These are phyloP conservation scores for Musa troglodytarum DNA, from an alignment of 176 grass and related monocot species.

Conservation along the genomic window DNA sequence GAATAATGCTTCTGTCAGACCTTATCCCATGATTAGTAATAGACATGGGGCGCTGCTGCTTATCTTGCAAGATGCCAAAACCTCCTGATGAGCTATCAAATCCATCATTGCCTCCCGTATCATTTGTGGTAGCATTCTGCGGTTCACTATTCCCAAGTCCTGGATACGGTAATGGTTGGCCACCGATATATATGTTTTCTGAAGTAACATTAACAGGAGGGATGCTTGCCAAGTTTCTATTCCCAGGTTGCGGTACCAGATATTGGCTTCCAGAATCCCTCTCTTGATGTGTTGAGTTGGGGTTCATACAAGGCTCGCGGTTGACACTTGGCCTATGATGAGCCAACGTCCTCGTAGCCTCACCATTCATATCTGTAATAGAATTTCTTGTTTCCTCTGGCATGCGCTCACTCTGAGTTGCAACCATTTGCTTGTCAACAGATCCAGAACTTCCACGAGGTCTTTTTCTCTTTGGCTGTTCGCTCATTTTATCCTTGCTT, in stretches of 20 bases:
- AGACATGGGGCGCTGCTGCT: conserved; percentile 32
- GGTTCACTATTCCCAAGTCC: conserved; percentile 27
- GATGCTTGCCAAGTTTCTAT: conserved; percentile 22
- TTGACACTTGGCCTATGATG: conserved; percentile 33
- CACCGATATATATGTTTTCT: conserved; percentile 40
- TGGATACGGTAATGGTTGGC: conserved; percentile 28
- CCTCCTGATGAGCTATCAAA: conserved; percentile 32
- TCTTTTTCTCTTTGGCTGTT: conserved; percentile 40
- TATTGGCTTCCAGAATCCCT: conserved; percentile 30
- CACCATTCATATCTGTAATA: conserved; percentile 54
- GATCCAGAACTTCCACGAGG: conserved; percentile 6
- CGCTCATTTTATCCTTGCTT: conserved; percentile 19
- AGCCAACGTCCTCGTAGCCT: conserved; percentile 19
- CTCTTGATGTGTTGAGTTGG: conserved; percentile 27
- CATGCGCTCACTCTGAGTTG: conserved; percentile 19
- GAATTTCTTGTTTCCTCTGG: conserved; percentile 38
- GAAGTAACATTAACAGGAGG: conserved; percentile 32
- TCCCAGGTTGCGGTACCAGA: conserved; percentile 24
- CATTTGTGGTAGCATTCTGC: conserved; percentile 30
- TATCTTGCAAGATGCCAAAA: conserved; percentile 30
- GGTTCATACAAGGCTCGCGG: conserved; percentile 17
- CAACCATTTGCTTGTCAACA: conserved; percentile 27
- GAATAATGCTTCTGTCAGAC: conserved; percentile 36
- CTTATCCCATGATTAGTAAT: conserved; percentile 39
- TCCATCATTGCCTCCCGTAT: conserved; percentile 24